Conservation (phyloP, 1,284 basidiomycete species). For the Pseudozyma hubeiensis region DNA sequence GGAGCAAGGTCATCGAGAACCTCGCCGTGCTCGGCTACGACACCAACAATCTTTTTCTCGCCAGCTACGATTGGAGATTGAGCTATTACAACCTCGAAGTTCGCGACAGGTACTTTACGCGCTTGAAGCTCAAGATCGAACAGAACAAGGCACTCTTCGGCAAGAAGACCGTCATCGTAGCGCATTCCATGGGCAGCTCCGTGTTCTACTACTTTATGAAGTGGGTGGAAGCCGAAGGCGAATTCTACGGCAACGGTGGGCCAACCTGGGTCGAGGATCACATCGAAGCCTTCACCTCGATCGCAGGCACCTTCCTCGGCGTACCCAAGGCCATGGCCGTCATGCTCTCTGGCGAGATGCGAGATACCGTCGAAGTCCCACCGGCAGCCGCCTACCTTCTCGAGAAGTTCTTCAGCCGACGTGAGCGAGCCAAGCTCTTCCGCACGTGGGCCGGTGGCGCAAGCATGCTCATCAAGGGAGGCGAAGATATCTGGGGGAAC, state of each 20-base stretch:
- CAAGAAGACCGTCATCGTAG: constrained; percentile 86
- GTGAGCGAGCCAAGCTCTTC: constrained; percentile 90
- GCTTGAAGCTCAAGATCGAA: constrained; percentile 86
- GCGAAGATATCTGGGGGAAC: constrained; percentile 90
- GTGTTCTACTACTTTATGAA: constrained; percentile 72
- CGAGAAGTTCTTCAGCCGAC: constrained; percentile 80
- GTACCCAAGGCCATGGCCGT: constrained; percentile 92
- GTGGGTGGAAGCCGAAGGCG: constrained; percentile 89
- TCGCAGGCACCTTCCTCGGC: constrained; percentile 86
- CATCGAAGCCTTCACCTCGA: constrained; percentile 71
- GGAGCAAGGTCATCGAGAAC: constrained; percentile 83
- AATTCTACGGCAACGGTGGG: constrained; percentile 83
- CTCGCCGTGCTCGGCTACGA: constrained; percentile 74
- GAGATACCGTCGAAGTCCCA: constrained; percentile 88
- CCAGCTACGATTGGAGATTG: constrained; percentile 73
- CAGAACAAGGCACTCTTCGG: constrained; percentile 79
- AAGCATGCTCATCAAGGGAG: constrained; percentile 77
- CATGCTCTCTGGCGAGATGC: constrained; percentile 91
- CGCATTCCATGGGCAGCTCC: constrained; percentile 75
- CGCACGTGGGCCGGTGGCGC: constrained; percentile 94
- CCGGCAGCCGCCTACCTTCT: constrained; percentile 81
- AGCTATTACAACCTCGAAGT: constrained; percentile 88
- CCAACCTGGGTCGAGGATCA: constrained; percentile 88
- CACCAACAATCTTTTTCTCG: constrained; percentile 63
- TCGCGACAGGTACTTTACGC: constrained; percentile 91